A percentile compares a stretch with the other conserved stretches of the same genome.
Conservation (phyloP, 176 grass and related monocot species). For the Eragrostis nindensis region DNA sequence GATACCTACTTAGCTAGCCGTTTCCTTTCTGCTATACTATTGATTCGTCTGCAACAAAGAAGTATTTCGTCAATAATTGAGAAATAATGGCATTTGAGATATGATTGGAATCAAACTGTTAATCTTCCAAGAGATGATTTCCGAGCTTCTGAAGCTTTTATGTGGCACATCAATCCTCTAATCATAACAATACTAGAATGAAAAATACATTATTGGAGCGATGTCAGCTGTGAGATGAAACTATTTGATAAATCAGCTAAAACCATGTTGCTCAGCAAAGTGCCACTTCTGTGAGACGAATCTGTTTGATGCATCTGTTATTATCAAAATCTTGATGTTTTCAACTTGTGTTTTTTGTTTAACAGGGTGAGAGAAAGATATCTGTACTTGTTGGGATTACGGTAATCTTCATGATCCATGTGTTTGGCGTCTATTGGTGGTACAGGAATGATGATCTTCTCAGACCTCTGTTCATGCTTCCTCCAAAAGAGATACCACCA, state of each 20-base stretch:
- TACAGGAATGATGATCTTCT: conserved; percentile 88
- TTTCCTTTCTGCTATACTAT: conserved; percentile 17
- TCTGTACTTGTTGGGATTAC: conserved; percentile 78
- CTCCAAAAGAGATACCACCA: conserved; percentile 93
- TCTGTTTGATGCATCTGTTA: conserved; percentile 24
- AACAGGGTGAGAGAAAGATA: conserved; percentile 92
- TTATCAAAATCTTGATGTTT: conserved; percentile 26
- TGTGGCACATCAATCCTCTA: conserved; percentile 4
- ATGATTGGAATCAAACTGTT: conserved; percentile 2
- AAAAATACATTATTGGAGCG: background rate
- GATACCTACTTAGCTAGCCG: background rate
- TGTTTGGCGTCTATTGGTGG: conserved; percentile 97
- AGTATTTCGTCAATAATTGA: background rate
- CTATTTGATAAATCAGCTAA: background rate
- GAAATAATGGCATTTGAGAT: background rate
- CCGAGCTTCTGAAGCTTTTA: conserved; percentile 3
- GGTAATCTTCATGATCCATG: conserved; percentile 81
- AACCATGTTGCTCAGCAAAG: background rate
- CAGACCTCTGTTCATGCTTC: conserved; percentile 90
- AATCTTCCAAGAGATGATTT: conserved; percentile 29
- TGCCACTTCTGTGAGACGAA: conserved; percentile 18
- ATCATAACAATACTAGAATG: conserved; percentile 7
- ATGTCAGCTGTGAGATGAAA: background rate
- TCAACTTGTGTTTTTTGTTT: conserved; percentile 38
- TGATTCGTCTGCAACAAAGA: conserved; percentile 19